Evolutionary conservation across 768 basidiomycete genomes (phyloP).

Genomic region (Serendipita sp.): DNA sequence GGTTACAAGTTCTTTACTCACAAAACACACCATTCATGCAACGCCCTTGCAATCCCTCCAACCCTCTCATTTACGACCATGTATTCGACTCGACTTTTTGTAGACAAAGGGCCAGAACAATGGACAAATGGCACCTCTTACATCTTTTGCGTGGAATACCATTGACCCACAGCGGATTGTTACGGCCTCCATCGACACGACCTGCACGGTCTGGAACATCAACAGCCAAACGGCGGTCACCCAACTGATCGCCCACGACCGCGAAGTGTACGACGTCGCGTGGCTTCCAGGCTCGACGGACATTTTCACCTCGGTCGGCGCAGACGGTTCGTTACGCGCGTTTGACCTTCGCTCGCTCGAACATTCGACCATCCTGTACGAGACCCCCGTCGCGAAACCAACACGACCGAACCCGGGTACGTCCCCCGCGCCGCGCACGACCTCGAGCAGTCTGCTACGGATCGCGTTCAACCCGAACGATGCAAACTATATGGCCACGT

Average conservation of each 20-base stretch:
- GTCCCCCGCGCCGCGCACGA: conserved; percentile 48
- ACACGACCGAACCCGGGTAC: conserved; percentile 44
- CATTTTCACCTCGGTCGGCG: conserved; percentile 96
- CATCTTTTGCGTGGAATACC: conserved; percentile 96
- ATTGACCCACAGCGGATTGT: conserved; percentile 82
- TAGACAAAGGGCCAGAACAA: conserved; percentile 85
- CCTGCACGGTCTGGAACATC: conserved; percentile 98
- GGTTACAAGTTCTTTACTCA: background rate
- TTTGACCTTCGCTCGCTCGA: conserved; percentile 94
- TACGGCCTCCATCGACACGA: conserved; percentile 96
- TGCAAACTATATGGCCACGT: conserved; percentile 93
- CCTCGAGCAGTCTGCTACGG: conserved; percentile 66
- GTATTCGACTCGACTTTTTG: conserved; percentile 21
- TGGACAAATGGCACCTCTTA: conserved; percentile 75
- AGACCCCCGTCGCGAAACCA: conserved; percentile 33
- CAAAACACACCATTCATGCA: background rate
- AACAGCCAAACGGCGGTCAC: conserved; percentile 87
- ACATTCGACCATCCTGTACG: conserved; percentile 96
- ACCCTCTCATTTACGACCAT: background rate
- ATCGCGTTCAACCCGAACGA: conserved; percentile 66
- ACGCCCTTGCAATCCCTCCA: background rate
- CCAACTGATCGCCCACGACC: conserved; percentile 93
- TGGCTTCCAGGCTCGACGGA: conserved; percentile 94
- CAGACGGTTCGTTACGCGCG: conserved; percentile 89
- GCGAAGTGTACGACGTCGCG: conserved; percentile 94